Evolutionary conservation across 306 rosid species (phyloP), one percentile per base, ranked within the genome.

Genomic region (Corylus avellana): DNA sequence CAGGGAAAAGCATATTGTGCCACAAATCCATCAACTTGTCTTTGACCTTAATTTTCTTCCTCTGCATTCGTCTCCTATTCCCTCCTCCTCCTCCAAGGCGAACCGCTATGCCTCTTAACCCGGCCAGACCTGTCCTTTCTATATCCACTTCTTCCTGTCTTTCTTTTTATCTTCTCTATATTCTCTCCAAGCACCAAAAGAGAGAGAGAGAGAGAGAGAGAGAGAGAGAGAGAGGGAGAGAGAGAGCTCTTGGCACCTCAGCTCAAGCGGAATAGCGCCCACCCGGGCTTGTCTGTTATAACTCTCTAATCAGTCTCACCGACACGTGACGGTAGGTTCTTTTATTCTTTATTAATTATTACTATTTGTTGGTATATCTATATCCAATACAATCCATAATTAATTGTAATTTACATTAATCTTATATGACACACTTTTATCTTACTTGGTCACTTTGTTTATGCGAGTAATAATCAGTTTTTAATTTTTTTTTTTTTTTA

Each of bases 1-100:
- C 91, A 0, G 98, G 98, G 69, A 90, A 90, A 55, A 90, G 39
- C 87, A 94, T 87, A 75, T 84, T 88, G 48, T 87, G 83, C 87
- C 84, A 90, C 9, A 92, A 75, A 74, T 85, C 86, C 97, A 92
- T 90, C 29, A 88, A 83, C 55, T 85, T 81, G 6, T 63, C 57
- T 63, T 76, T 86, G 10, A 81, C 81, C 29, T 73, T 88, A 35
- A 74, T 82, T 42, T 57, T 78, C 78, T 73, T 89, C 66, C 80
- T 86, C 62, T 58, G 79, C 42, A 55, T 76, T 22, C 54, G 75
- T 79, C 71, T 74, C 83, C 78, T 22, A 53, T 80, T 70, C 81
- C 83, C 76, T 0, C 73, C 39, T 3, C 78, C 72, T 2, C 62
- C 67, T 51, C 81, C 78, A 25, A 67, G 50, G 70, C 84, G 70